A percentile compares a stretch with the other conserved stretches of the same genome.
Conservation (phyloP, 2,329 filamentous ascomycete genomes). For the Epicoccum sorghinum region DNA sequence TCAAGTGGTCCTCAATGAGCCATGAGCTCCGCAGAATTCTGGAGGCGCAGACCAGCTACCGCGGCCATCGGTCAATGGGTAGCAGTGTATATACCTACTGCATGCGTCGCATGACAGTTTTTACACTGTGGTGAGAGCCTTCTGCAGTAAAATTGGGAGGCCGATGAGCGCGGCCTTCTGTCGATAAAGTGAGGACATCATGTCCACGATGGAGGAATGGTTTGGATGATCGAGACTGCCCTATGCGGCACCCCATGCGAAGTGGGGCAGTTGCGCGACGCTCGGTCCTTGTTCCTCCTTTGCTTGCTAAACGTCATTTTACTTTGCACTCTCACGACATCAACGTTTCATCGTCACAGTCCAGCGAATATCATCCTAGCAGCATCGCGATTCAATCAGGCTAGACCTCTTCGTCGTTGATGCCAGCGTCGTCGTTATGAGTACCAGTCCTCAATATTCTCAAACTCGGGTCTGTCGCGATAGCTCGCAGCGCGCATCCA, state of each 20-base stretch:
- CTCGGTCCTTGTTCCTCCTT: background rate
- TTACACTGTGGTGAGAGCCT: no score
- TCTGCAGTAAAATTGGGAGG: no score
- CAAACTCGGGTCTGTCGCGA: no score
- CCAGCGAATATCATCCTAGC: background rate
- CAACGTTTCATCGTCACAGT: constrained; percentile 7
- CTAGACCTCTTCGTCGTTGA: background rate
- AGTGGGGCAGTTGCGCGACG: background rate
- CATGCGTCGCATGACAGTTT: no score
- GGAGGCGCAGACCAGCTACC: background rate
- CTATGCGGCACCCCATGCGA: background rate
- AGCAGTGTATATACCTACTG: no score
- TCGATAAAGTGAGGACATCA: background rate
- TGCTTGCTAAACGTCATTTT: constrained; percentile 3
- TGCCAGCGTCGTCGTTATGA: background rate
- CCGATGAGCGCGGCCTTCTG: background rate
- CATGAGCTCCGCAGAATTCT: background rate
- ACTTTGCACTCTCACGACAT: constrained; percentile 5
- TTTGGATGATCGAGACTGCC: background rate
- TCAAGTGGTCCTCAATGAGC: background rate
- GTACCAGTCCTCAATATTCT: no score
- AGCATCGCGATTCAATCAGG: background rate
- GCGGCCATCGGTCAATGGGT: background rate
- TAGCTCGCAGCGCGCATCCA: no score
- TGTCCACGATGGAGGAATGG: background rate